Evolutionary conservation across 2,329 filamentous ascomycete species (phyloP), one percentile per base, ranked within the genome.

Genomic region (Alternaria sp.): DNA sequence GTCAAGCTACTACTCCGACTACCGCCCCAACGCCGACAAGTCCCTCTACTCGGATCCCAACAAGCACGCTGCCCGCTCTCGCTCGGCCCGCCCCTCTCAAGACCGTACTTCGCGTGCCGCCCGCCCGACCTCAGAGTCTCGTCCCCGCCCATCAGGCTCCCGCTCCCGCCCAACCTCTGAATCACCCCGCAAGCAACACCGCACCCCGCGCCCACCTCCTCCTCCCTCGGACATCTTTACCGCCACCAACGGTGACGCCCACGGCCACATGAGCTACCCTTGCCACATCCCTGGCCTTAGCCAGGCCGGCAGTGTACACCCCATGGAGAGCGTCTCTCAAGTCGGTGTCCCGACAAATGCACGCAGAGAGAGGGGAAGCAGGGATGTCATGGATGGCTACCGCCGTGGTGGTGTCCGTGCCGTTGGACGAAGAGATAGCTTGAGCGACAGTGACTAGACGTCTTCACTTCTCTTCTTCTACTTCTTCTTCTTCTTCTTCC

Each of bases 231-330:
- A 76, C 53, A 76, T 76, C 61, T 76, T 75, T 71, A 75, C 71
- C 5, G 78, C 81, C 24, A 73, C 79, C 3, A 74, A 72, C 40
- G 73, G 74, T 21, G 78, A 71, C 14, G 50, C 77, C 5, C 77
- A 78, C 0, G 83, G 84, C 9, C 85, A 83, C 11, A 85, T 84
- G 72, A 80, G 78, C 46, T 87, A 87, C 66, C 81, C 83, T 26
- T 84, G 85, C 73, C 80, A 84, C 8, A 84, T 87, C 48, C 84
- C 85, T 0, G 84, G 82, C 0, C 64, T 86, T 66, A 83, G 79
- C 58, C 58, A 62, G 34, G 73, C 74, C 0, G 72, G 68, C 29
- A 78, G 74, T 33, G 74, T 77, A 5, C 70, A 68, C 21, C 68
- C 71, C 1, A 70, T 71, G 41, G 77, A 79, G 60, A 78, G 77